Conservation (phyloP, 2,329 filamentous ascomycete genomes). For the Claviceps digitariae region DNA sequence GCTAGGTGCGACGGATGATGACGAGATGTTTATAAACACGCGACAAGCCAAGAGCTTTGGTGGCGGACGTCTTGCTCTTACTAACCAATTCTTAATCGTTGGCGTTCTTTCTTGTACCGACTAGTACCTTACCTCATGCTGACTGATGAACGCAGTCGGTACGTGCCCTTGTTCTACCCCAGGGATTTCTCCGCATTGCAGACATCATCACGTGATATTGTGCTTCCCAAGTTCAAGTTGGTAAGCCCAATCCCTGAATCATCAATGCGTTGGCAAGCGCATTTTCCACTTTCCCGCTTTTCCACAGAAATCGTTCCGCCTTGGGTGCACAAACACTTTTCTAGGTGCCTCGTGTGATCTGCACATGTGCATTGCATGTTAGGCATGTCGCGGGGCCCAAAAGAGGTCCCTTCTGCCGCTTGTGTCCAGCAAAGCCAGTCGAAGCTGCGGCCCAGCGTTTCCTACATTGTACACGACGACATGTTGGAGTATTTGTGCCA, state of each 20-base stretch:
- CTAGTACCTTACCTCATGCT: slow-evolving; percentile 2
- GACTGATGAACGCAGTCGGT: background rate
- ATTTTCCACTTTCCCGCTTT: background rate
- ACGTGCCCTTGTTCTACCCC: background rate
- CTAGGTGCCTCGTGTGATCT: background rate
- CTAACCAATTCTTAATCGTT: slow-evolving; percentile 6
- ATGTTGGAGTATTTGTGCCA: background rate
- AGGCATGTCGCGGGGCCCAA: background rate
- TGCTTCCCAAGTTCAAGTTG: background rate
- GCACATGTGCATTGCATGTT: background rate
- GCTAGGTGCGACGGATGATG: slow-evolving; percentile 3
- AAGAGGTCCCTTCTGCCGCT: background rate
- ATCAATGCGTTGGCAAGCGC: background rate
- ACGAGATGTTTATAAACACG: slow-evolving; percentile 2
- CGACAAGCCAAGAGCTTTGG: background rate
- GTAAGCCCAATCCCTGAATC: background rate
- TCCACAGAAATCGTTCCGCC: background rate
- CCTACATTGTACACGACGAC: background rate
- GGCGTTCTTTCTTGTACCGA: background rate
- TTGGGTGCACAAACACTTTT: background rate
- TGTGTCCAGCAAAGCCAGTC: background rate
- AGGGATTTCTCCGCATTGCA: background rate
- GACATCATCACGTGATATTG: background rate
- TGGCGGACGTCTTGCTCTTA: background rate
- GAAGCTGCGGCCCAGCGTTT: background rate